Base-by-base conservation (phyloP, 305 asterid species). In the Solanum hybrid region DNA sequence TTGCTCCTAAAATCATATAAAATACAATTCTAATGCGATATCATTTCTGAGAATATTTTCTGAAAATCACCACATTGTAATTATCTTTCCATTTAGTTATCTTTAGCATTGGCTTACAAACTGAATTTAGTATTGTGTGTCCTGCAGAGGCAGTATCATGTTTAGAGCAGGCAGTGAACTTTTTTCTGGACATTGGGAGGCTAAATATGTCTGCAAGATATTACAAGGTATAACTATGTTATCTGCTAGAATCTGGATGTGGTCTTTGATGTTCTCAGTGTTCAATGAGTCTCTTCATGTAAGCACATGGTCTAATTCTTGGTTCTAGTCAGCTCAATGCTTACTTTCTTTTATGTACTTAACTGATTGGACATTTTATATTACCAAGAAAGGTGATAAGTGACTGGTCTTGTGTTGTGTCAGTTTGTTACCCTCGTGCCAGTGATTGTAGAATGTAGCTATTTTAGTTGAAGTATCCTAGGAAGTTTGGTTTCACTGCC, bases 201-300 rank as follows among this genome's bases (percentile, higher is more conserved):
- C 95, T 96, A 81, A 94, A 91, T 91, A 94, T 96, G 98, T 90
- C 97, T 51, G 99, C 96, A 64, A 96, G 97, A 92, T 95, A 95
- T 91, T 95, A 93, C 94, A 95, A 96, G 98, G 98, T 96, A 93
- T 35, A 60, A 36, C 81, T 85, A 71, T 84, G 72, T 42, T 51
- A 45, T 73, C 64, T 89, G 78, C 89, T n/a, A 22, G 85, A 89
- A 86, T 31, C 13, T 56, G 29, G 45, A 56, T 56, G 32, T 85
- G 32, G n/a, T 51, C 45, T 85, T 85, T 85, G 45, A 85, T 85
- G 45, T 85, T 84, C 13, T 85, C 76, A 32, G 76, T 85, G 45
- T 32, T 31, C 73, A 82, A 42, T 45, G 19, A 51, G 87, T 17
- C 40, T 19, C 35, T 31, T 56, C 88, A 85, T 56, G 32, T 60